These are phyloP conservation scores for Mycena kentingensis DNA, from an alignment of 768 basidiomycete species.

Conservation along the genomic window DNA sequence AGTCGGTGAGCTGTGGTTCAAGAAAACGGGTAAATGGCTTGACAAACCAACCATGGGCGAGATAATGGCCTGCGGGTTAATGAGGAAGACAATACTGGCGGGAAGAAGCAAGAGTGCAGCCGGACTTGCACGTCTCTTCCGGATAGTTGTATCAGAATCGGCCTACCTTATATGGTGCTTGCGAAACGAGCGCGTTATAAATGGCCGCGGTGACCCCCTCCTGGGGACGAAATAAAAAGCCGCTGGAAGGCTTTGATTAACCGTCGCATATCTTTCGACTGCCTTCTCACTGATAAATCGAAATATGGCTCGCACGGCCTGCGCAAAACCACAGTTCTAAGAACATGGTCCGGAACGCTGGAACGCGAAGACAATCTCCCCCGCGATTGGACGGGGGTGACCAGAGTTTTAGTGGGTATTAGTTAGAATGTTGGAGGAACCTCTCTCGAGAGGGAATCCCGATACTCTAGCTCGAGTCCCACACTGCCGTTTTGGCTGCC, in stretches of 20 bases:
- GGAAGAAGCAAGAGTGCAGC: background rate
- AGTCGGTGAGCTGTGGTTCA: background rate
- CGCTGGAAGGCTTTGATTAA: conserved; percentile 1
- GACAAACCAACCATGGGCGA: background rate
- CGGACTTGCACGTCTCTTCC: background rate
- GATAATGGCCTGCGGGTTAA: conserved; percentile 4
- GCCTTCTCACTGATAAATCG: background rate
- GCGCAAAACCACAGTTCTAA: background rate
- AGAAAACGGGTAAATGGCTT: conserved; percentile 1
- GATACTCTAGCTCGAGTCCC: background rate
- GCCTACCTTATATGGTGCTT: conserved; percentile 12
- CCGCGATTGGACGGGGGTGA: background rate
- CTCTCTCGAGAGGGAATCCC: background rate
- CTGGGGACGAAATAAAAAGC: background rate
- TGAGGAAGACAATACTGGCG: background rate
- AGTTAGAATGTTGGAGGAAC: background rate
- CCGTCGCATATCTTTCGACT: background rate
- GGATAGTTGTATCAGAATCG: conserved; percentile 6
- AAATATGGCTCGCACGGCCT: conserved; percentile 12
- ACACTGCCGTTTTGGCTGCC: background rate
- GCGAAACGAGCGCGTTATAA: conserved; percentile 3
- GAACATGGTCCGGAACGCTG: conserved; percentile 15
- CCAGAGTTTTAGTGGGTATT: conserved; percentile 27
- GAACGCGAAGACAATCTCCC: background rate
- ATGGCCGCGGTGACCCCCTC: background rate